phyloP scores from a whole-genome alignment of 176 grass and related monocot genomes.

The Alloteropsis semialata region DNA sequence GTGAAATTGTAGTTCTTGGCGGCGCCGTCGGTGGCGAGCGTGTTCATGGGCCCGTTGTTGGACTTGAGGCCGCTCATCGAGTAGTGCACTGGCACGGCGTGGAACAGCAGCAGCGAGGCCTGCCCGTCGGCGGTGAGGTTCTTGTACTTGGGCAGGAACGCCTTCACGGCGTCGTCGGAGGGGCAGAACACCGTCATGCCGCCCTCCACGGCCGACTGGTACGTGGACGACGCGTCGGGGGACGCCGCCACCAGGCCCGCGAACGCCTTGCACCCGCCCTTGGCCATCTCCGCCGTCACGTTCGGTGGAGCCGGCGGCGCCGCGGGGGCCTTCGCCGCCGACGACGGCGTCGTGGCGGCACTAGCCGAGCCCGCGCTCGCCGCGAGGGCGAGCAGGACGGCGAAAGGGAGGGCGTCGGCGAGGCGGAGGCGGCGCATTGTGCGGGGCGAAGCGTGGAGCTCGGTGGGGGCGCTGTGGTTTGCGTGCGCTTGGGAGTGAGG shows the following conservation, averaged over 20 bases:
- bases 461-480: neutral
- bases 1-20: conserved; percentile 73
- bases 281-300: conserved; percentile 64
- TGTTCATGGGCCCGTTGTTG: conserved; percentile 87
- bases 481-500: conserved; percentile 30
- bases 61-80: conserved; percentile 53
- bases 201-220: conserved; percentile 52
- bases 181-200: conserved; percentile 86
- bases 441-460: neutral
- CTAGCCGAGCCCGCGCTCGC: neutral
- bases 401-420: neutral
- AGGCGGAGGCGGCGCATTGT: conserved; percentile 20
- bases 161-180: conserved; percentile 51
- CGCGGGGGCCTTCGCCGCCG: conserved; percentile 19
- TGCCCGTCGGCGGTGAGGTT: conserved; percentile 65
- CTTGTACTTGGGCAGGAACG: conserved; percentile 64
- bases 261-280: conserved; percentile 80
- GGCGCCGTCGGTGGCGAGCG: conserved; percentile 75
- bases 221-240: conserved; percentile 52
- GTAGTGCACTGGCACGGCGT: conserved; percentile 76
- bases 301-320: conserved; percentile 42
- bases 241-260: conserved; percentile 56
- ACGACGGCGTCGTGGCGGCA: neutral
- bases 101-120: conserved; percentile 71
- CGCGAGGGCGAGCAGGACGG: neutral